phyloP scores from a whole-genome alignment of 176 grass and related monocot species.

The Triticum aestivum region DNA sequence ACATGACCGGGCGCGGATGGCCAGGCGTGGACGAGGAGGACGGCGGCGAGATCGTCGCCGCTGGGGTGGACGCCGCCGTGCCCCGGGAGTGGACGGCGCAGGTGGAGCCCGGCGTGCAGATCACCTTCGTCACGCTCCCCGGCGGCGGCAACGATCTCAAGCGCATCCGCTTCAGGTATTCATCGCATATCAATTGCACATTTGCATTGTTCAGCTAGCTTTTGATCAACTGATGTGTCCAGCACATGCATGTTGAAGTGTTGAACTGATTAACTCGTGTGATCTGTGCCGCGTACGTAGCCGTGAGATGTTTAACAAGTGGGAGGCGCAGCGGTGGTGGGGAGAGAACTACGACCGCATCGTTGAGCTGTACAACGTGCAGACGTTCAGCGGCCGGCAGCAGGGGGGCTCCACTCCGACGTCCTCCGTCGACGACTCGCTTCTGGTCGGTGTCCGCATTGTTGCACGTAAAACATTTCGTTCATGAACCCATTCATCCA shows the following conservation, averaged over 20 bases:
- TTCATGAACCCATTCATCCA: neutral
- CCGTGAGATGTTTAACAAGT: slow-evolving; percentile 96
- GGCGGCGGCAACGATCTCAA: slow-evolving; percentile 90
- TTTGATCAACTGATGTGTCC: neutral
- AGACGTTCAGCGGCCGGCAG: slow-evolving; percentile 73
- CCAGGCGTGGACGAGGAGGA: slow-evolving; percentile 17
- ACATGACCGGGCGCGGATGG: slow-evolving; percentile 34
- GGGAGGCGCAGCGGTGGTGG: slow-evolving; percentile 99
- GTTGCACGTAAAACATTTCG: too few relatives aligned
- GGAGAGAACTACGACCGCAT: slow-evolving; percentile 99
- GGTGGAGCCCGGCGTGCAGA: slow-evolving; percentile 95
- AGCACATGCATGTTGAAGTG: neutral
- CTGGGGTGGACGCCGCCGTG: slow-evolving; percentile 37
- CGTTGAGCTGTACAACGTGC: slow-evolving; percentile 97
- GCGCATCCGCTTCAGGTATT: slow-evolving; percentile 94
- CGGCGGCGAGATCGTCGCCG: slow-evolving; percentile 30
- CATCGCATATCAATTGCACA: neutral
- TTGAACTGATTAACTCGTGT: neutral
- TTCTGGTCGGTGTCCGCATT: slow-evolving; percentile 21
- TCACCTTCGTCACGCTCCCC: slow-evolving; percentile 84
- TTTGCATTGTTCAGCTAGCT: neutral
- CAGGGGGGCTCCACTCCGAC: slow-evolving; percentile 70
- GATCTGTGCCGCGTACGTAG: slow-evolving; percentile 17
- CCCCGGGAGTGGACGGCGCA: slow-evolving; percentile 91
- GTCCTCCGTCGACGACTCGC: slow-evolving; percentile 77